Evolutionary conservation across 371 early-diverging fungal genomes (phyloP), one percentile per base, ranked within the genome.

Genomic region (Mucor lusitanicus): DNA sequence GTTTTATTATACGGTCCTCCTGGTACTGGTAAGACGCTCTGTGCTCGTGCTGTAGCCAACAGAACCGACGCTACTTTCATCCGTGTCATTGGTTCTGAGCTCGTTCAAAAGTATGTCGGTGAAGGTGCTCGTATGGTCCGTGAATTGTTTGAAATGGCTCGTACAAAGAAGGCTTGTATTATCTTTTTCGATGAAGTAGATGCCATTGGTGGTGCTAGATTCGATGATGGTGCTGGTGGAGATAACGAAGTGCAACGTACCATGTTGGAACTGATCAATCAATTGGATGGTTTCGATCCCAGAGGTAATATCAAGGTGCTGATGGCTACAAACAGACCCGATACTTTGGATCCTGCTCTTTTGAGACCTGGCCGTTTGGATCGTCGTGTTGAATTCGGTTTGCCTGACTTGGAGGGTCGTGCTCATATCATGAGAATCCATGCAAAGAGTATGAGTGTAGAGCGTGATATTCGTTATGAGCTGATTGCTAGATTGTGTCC

Each of bases 161-260:
- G 97, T 73, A 90, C 87, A 65, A 75, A 82, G 68, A 79, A 79
- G 62, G 81, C 82, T 15, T 82, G 98, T 35, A 99, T 99, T 71
- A 99, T 99, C 76, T 99, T 99, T 76, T 99, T 99, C 95, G 99
- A 99, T 84, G 99, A 99, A 87, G 99, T 99, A 59, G 99, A 99
- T 84, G 96, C 98, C 15, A 99, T 99, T 77, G 99, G 99, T 57
- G 96, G 97, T 57, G 92, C 95, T 21, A 90, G 98, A 71, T 91
- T 91, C 48, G 97, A 95, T 55, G 89, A 89, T 28, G 92, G 94
- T 53, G 88, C 91, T 37, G 91, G 93, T 54, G 94, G 97, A 28
- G 99, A 99, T 79, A 94, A 94, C 61, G 99, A 99, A 88, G 99
- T 99, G 11, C 81, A 80, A 65, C 91, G 99, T 74, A 99, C 99